Percentiles rank a stretch among this genome's conserved stretches.
Conservation (phyloP, 768 basidiomycete species). For the Guyanaporus albipodus region DNA sequence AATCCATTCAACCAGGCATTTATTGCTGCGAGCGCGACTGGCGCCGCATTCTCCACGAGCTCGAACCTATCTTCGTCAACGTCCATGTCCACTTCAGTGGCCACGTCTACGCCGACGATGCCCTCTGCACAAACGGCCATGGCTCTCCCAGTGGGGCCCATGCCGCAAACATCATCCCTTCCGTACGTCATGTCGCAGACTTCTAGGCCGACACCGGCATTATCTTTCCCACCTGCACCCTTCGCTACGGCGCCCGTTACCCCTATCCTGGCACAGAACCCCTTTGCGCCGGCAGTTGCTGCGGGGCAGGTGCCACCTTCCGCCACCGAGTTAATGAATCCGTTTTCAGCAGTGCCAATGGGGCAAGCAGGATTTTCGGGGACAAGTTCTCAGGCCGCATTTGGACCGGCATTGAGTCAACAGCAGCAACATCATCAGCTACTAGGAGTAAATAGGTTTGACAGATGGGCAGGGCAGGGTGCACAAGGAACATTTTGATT, state of each 20-base stretch:
- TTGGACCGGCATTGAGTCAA: slow-evolving; percentile 14
- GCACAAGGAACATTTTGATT: slow-evolving; percentile 16
- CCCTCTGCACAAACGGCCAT: slow-evolving; percentile 9
- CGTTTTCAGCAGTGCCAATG: slow-evolving; percentile 17
- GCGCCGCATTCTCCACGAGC: neutral
- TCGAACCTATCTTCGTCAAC: slow-evolving; percentile 18
- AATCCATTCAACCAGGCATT: slow-evolving; percentile 20
- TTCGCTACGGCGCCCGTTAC: neutral
- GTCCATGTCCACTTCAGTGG: neutral
- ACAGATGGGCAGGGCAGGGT: slow-evolving; percentile 18
- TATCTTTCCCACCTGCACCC: slow-evolving; percentile 4
- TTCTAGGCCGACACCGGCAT: neutral
- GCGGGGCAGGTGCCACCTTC: slow-evolving; percentile 26
- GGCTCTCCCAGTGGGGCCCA: slow-evolving; percentile 1
- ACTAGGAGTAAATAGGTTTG: slow-evolving; percentile 12
- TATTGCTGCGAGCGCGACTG: neutral
- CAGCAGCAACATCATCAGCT: slow-evolving; percentile 28
- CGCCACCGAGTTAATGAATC: slow-evolving; percentile 5
- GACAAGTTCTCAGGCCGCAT: slow-evolving; percentile 30
- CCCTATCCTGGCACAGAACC: slow-evolving; percentile 17
- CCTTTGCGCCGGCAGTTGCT: slow-evolving; percentile 9
- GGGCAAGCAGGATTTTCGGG: slow-evolving; percentile 16
- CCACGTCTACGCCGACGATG: slow-evolving; percentile 7
- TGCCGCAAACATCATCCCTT: slow-evolving; percentile 2
- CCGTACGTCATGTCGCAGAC: neutral